Base-by-base conservation (phyloP, 495 filamentous ascomycete species). In the Hypoxylon trugodes region DNA sequence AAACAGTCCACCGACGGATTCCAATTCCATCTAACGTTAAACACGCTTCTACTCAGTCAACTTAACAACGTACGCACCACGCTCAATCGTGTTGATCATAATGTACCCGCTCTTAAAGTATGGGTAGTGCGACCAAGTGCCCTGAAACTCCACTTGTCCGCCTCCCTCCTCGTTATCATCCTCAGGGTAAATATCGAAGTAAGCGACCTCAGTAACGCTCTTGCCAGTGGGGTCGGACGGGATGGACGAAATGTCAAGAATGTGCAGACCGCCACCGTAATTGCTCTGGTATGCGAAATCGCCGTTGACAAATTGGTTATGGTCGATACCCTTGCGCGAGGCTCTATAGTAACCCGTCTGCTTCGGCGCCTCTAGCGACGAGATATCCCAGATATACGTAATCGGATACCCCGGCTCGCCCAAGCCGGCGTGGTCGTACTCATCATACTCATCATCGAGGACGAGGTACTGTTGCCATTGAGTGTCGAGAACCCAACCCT, bases 391-490 rank as follows among this genome's bases (percentile, higher is more conserved):
- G 74, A 88, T 86, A 62, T 82, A 80, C 36, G 81, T 81, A 12
- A 82, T 80, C 2, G 85, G 75, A 53, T 72, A 75, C 1, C 76
- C 74, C 13, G 82, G 71, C 3, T 62, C 70, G 12, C 81, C 82
- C 6, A 76, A 78, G 2, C 77, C 82, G 16, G 69, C 69, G 12
- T 53, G 37, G 61, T 84, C 75, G 50, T 68, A 57, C 73, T 88
- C 85, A 65, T 88, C 85, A 63, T 80, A 77, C 68, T 88, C 85
- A 70, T 87, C 85, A 61, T 88, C 85, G 18, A 86, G 72, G 15
- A 88, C 75, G 7, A 88, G 79, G 67, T 76, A 87, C 46, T 80
- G 67, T 60, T 86, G 82, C 66, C 78, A 76, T 10, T 78, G 50
- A n/a, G 61, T 59, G 60, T 86, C 81, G 10, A 85, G 74, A 0